Evolutionary conservation across 805 yeast genomes (phyloP).

Genomic region (Lipomyces yamanashiensis): DNA sequence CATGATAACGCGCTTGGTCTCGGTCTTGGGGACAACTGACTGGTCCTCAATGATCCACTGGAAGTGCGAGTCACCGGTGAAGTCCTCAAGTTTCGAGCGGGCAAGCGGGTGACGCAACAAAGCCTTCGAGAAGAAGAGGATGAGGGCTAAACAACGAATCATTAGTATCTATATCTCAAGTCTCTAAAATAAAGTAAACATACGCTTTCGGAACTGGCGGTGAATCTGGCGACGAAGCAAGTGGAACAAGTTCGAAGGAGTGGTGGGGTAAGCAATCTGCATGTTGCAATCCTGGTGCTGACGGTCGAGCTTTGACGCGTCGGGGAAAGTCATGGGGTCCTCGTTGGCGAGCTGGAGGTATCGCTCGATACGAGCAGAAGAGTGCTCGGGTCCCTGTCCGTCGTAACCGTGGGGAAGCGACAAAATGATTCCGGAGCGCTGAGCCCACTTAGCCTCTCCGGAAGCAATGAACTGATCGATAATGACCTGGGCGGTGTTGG

Average conservation of each 20-base stretch:
- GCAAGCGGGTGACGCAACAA: slow-evolving; percentile 98
- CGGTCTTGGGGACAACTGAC: slow-evolving; percentile 74
- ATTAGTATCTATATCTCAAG: background rate
- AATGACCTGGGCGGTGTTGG: slow-evolving; percentile 98
- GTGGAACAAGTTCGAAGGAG: slow-evolving; percentile 97
- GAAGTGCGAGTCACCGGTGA: slow-evolving; percentile 90
- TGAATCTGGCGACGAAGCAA: slow-evolving; percentile 98
- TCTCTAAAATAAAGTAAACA: background rate
- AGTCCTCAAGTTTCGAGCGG: slow-evolving; percentile 78
- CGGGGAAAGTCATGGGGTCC: slow-evolving; percentile 93
- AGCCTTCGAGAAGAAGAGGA: slow-evolving; percentile 86
- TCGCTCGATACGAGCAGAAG: slow-evolving; percentile 96
- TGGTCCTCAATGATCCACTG: slow-evolving; percentile 94
- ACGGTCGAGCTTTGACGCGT: slow-evolving; percentile 83
- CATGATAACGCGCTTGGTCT: slow-evolving; percentile 83
- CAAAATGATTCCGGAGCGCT: slow-evolving; percentile 93
- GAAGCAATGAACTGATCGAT: slow-evolving; percentile 95
- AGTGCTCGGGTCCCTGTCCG: slow-evolving; percentile 99
- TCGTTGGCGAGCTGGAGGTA: slow-evolving; percentile 94
- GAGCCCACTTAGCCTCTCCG: slow-evolving; percentile 98
- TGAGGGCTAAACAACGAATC: slow-evolving; percentile 63
- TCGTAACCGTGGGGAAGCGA: slow-evolving; percentile 99
- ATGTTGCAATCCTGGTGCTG: slow-evolving; percentile 99
- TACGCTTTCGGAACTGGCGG: slow-evolving; percentile 84
- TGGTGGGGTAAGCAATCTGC: slow-evolving; percentile 97